These are phyloP conservation scores for Ramalina intermedia DNA, from an alignment of 495 filamentous ascomycete genomes.

Conservation along the genomic window DNA sequence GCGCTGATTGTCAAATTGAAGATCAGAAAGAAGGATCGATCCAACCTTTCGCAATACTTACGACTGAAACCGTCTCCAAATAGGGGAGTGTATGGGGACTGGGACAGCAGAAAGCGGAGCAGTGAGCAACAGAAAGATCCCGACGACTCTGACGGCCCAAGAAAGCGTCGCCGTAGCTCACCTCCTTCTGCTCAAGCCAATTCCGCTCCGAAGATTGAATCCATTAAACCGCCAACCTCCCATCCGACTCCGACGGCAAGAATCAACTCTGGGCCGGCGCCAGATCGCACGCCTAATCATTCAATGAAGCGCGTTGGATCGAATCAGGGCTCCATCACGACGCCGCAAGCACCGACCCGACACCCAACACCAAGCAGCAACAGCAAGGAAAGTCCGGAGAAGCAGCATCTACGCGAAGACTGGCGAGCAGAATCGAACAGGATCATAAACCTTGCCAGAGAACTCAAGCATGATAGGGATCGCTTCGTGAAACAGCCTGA, in stretches of 20 bases:
- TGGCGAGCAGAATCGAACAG: conserved; percentile 34
- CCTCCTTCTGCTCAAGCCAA: background rate
- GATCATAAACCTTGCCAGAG: conserved; percentile 27
- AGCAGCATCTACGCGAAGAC: conserved; percentile 24
- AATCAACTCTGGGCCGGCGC: background rate
- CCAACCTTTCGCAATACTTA: conserved; percentile 3
- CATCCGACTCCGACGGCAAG: background rate
- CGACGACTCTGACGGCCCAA: background rate
- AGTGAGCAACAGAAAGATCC: background rate
- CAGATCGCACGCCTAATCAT: conserved; percentile 1
- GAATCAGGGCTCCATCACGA: conserved; percentile 20
- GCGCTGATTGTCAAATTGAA: conserved; percentile 4
- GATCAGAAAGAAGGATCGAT: conserved; percentile 9
- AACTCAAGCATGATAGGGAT: conserved; percentile 35
- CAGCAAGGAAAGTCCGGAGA: conserved; percentile 14
- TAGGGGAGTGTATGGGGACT: background rate
- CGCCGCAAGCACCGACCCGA: conserved; percentile 15
- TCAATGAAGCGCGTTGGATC: conserved; percentile 19
- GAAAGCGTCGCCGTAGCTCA: conserved; percentile 1
- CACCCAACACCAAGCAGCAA: conserved; percentile 20
- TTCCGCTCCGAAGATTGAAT: background rate
- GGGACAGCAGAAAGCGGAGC: background rate
- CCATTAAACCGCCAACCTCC: background rate
- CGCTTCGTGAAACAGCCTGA: conserved; percentile 20
- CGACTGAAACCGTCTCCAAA: conserved; percentile 7